These are phyloP conservation scores for Phytophthora sansomeana DNA, from an alignment of 352 stramenopile genomes.

Conservation along the genomic window DNA sequence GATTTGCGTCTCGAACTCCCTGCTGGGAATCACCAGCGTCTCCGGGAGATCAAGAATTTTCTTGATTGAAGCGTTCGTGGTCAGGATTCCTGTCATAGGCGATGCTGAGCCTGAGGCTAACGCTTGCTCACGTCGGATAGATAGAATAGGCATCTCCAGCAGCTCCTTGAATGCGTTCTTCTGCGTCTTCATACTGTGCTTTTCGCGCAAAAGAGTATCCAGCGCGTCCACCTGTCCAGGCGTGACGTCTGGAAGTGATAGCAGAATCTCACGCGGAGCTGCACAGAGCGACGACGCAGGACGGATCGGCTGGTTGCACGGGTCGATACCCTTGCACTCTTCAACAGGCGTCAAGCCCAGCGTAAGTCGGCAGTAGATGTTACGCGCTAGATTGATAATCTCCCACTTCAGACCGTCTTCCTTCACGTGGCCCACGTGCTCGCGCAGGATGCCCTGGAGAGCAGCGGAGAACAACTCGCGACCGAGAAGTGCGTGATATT, in stretches of 20 bases:
- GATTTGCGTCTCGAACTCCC: slow-evolving; percentile 52
- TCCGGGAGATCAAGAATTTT: slow-evolving; percentile 75
- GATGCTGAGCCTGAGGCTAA: slow-evolving; percentile 44
- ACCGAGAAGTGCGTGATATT: slow-evolving; percentile 57
- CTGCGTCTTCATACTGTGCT: slow-evolving; percentile 83
- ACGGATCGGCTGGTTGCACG: slow-evolving; percentile 73
- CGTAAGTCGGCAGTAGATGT: slow-evolving; percentile 81
- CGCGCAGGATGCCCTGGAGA: slow-evolving; percentile 60
- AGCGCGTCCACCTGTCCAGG: slow-evolving; percentile 50
- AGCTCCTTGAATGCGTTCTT: slow-evolving; percentile 88
- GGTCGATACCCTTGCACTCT: slow-evolving; percentile 84
- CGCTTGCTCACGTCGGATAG: slow-evolving; percentile 49
- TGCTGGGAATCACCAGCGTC: slow-evolving; percentile 67
- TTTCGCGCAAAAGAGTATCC: slow-evolving; percentile 66
- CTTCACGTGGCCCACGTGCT: slow-evolving; percentile 73
- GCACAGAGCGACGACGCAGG: slow-evolving; percentile 52
- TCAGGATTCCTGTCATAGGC: slow-evolving; percentile 38
- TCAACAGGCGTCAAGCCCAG: slow-evolving; percentile 74
- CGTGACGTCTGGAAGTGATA: slow-evolving; percentile 65
- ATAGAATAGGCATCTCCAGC: slow-evolving; percentile 70
- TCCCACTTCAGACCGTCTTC: slow-evolving; percentile 87
- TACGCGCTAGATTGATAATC: slow-evolving; percentile 84
- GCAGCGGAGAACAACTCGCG: slow-evolving; percentile 70
- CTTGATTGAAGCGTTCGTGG: slow-evolving; percentile 45
- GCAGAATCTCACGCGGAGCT: slow-evolving; percentile 60